Evolutionary conservation across 306 rosid species (phyloP), one percentile per base, ranked within the genome.

Genomic region (Citrullus colocynthis): DNA sequence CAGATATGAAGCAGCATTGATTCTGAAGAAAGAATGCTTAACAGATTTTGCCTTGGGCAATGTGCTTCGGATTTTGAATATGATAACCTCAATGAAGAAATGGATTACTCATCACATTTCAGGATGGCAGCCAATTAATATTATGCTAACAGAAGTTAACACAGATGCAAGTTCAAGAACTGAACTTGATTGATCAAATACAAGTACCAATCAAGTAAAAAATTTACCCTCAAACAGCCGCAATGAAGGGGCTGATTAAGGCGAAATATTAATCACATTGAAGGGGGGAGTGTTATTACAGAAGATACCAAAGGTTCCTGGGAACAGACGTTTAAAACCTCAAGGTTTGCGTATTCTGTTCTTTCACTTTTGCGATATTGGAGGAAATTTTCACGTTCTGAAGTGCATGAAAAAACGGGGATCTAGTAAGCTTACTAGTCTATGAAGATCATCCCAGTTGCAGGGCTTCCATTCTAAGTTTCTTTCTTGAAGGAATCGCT

Each of bases 121-220:
- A 62, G 97, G 97, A 82, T 94, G 96, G 97, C 96, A 87, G 86
- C 98, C 96, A 0, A 78, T 91, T 80, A 78, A 42, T 52, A 84
- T 94, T 80, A 42, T 80, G 39, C 82, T 88, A 51, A 8, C 79
- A 6, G 91, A 86, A 89, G 59, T 77, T 57, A 62, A 78, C 77
- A 77, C 82, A 51, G 88, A 80, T 71, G 30, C 77, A n/a, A 59
- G 58, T 73, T 73, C 44, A 9, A 48, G 44, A 49, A 73, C 77
- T 9, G 61, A 51, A 51, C 60, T 73, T 73, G 61, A 73, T 49
- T 51, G 24, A 16, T 48, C 61, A 24, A 24, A 72, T 37, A 51
- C 60, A 51, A 73, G 44, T 51, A 73, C 44, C 77, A 2, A 48
- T 51, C 30, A 15, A 73, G 60, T 28, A 49, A 49, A 28, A 21